Evolutionary conservation across 192 early-diverging fungal genomes (phyloP), one percentile per base, ranked within the genome.

Genomic region (Coemansia sp.): DNA sequence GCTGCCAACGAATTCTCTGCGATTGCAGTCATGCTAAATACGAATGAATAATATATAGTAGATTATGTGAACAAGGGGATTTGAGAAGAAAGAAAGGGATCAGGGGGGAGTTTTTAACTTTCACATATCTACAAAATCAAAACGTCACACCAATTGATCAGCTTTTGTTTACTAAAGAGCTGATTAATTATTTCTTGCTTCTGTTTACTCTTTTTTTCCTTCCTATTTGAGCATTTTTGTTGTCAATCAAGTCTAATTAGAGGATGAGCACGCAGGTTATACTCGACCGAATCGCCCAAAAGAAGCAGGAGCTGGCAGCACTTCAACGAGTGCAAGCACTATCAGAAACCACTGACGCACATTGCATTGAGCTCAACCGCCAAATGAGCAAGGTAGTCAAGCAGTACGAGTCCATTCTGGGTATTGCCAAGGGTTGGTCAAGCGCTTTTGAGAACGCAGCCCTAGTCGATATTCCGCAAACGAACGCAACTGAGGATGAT

Each of bases 231-330:
- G 8, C 46, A 40, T 66, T 62, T 62, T 43, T 54, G 1, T 66
- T 66, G 27, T 4, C 57, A 40, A 20, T 38, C 38, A 31, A 12
- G 36, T n/a, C 36, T 38, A 24, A 36, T 40, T 62, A 5, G 22
- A 40, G 8, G 36, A 63, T 84, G 82, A 84, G 63, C 63, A 84
- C 82, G 2, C 82, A 84, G 57, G 68, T 63, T 20, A 71, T 84
- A 54, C 41, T 55, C 27, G 82, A 84, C 22, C 64, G 82, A 51
- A 76, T 84, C 42, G 65, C 51, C 3, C 77, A 76, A 42, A 84
- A 84, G 71, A 84, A 76, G 43, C 82, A 84, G 40, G 82, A 84
- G 69, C 74, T 84, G 24, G 82, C 71, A 10, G 82, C 82, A 31
- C 74, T 84, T 5, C 65, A 76, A 65, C 70, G 72, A 34, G 77